These are phyloP conservation scores for Agarophyton chilense DNA, from an alignment of 23 red algal species.

Conservation along the genomic window DNA sequence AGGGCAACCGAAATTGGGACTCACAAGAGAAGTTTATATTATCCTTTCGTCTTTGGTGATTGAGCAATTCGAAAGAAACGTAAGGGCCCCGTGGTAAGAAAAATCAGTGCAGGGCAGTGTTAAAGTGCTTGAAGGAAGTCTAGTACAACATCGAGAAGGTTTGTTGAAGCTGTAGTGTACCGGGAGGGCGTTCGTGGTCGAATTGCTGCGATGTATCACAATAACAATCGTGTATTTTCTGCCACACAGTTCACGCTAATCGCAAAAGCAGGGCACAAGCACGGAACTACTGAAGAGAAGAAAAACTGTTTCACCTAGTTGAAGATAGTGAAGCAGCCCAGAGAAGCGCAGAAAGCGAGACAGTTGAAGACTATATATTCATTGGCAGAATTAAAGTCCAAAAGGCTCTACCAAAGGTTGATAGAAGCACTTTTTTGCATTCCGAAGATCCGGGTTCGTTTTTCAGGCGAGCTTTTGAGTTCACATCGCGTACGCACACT, in stretches of 20 bases:
- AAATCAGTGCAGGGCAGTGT: not conserved
- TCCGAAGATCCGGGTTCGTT: constrained; percentile 48
- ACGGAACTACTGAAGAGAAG: too few species aligned
- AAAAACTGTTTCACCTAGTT: too few species aligned
- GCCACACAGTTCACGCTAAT: constrained; percentile 23
- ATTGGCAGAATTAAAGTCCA: too few species aligned
- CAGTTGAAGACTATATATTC: too few species aligned
- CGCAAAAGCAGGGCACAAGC: not conserved
- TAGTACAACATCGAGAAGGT: too few species aligned
- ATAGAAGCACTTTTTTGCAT: not conserved
- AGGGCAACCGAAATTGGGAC: constrained; percentile 9
- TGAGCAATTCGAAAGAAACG: constrained; percentile 4
- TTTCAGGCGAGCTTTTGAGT: constrained; percentile 15
- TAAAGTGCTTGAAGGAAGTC: too few species aligned
- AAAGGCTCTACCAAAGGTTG: too few species aligned
- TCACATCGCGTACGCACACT: constrained; percentile 27
- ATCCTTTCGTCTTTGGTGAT: constrained; percentile 34
- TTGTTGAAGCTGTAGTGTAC: constrained; percentile 11
- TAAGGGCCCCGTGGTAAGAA: not conserved
- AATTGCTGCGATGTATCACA: constrained; percentile 38
- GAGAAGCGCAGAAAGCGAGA: too few species aligned
- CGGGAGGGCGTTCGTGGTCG: not conserved
- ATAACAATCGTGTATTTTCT: not conserved
- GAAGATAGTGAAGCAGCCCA: too few species aligned
- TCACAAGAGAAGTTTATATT: constrained; percentile 6